Conservation (phyloP, 208 protist genomes). For the Novymonas esmeraldas region DNA sequence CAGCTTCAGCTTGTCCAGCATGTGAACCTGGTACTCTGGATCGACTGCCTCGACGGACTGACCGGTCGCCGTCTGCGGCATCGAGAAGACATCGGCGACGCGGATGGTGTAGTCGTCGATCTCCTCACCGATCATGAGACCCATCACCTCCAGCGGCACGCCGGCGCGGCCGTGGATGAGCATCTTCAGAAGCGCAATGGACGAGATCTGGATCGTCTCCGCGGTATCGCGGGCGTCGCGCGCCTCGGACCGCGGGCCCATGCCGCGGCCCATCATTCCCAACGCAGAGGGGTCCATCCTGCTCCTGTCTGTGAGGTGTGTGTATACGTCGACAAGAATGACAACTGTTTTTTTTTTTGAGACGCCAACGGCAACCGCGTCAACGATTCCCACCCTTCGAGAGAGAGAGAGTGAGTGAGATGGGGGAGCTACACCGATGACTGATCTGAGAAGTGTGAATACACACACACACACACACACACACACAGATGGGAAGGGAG, state of each 20-base stretch:
- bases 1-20: constrained; percentile 99
- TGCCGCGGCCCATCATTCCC: constrained; percentile 33
- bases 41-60: constrained; percentile 99
- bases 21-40: constrained; percentile 99
- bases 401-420: too few species aligned
- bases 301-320: background rate
- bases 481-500: too few species aligned
- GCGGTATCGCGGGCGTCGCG: constrained; percentile 95
- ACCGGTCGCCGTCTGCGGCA: constrained; percentile 98
- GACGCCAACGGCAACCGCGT: too few species aligned
- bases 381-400: too few species aligned
- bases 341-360: too few species aligned
- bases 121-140: constrained; percentile 99
- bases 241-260: constrained; percentile 26
- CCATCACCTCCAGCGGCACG: constrained; percentile 99
- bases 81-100: constrained; percentile 99
- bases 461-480: too few species aligned
- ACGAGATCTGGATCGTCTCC: constrained; percentile 99
- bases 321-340: background rate
- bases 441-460: too few species aligned
- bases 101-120: constrained; percentile 99
- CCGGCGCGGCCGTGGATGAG: constrained; percentile 99
- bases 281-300: constrained; percentile 23
- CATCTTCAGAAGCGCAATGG: constrained; percentile 99
- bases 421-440: too few species aligned